Evolutionary conservation across 768 basidiomycete genomes (phyloP).

Genomic region (Mycena leptocephala): DNA sequence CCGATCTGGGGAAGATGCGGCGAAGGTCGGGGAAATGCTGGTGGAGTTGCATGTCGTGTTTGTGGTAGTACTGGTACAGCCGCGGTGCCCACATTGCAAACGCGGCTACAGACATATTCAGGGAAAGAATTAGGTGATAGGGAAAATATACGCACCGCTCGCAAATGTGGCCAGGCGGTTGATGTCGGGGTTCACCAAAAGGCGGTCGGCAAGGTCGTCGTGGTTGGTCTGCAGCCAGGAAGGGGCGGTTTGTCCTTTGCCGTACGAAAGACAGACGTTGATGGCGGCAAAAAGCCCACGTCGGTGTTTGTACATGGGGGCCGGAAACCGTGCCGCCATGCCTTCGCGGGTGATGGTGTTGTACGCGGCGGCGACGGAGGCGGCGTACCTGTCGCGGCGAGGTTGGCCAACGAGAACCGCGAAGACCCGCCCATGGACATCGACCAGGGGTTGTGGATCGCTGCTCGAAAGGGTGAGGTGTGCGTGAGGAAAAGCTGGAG

Average conservation of each 20-base stretch:
- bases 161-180: no score
- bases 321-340: background rate
- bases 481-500: no score
- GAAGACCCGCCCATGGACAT: no score
- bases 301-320: background rate
- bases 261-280: background rate
- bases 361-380: background rate
- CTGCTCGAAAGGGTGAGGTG: no score
- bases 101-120: background rate
- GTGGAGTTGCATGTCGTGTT: background rate
- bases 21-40: background rate
- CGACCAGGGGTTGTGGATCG: no score
- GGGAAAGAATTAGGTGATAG: background rate
- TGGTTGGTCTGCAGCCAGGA: background rate
- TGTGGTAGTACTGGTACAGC: background rate
- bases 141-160: background rate
- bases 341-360: background rate
- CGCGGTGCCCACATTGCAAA: slow-evolving; percentile 8
- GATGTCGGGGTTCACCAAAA: background rate
- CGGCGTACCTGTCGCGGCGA: no score
- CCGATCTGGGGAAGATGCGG: slow-evolving; percentile 27
- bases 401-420: background rate
- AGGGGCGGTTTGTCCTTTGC: background rate
- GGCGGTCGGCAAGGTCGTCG: background rate
- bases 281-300: background rate